These are phyloP conservation scores for Isoetes taiwanensis DNA, from an alignment of 75 land plant genomes.

Conservation along the genomic window DNA sequence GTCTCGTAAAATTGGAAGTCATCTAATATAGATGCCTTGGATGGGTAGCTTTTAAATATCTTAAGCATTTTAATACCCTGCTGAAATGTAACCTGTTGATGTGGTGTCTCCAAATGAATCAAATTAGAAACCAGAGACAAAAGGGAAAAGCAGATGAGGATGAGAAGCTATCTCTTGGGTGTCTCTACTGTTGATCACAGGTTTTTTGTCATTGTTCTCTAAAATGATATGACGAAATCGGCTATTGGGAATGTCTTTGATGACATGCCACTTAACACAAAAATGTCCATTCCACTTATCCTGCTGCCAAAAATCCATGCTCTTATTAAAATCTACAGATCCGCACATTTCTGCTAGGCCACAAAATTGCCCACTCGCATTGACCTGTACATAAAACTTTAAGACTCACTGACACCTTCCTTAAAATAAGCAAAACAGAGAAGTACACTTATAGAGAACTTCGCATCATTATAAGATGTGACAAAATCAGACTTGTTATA, in stretches of 20 bases:
- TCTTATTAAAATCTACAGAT: conserved; percentile 55
- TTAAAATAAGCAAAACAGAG: conserved; percentile 83
- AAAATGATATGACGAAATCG: conserved; percentile 60
- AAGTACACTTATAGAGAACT: conserved; percentile 52
- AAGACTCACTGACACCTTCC: conserved; percentile 35
- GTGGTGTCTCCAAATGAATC: too few relatives aligned
- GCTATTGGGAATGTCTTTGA: conserved; percentile 72
- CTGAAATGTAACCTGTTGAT: too few relatives aligned
- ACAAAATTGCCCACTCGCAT: conserved; percentile 93
- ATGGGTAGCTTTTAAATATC: too few relatives aligned
- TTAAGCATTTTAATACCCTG: too few relatives aligned
- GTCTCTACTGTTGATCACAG: conserved; percentile 53
- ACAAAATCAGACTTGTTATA: conserved; percentile 58
- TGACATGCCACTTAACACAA: conserved; percentile 76
- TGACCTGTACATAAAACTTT: conserved; percentile 44
- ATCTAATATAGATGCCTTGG: too few relatives aligned
- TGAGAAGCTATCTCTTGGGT: conserved; percentile 62
- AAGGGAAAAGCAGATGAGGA: too few relatives aligned
- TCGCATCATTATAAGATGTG: conserved; percentile 46
- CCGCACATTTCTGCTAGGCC: conserved; percentile 89
- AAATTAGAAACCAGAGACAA: too few relatives aligned
- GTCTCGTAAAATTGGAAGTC: too few relatives aligned
- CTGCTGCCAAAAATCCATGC: conserved; percentile 89
- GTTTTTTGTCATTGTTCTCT: conserved; percentile 54
- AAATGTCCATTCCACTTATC: conserved; percentile 89